These are phyloP conservation scores for Strigomonas galati DNA, from an alignment of 208 protist genomes.

Conservation along the genomic window DNA sequence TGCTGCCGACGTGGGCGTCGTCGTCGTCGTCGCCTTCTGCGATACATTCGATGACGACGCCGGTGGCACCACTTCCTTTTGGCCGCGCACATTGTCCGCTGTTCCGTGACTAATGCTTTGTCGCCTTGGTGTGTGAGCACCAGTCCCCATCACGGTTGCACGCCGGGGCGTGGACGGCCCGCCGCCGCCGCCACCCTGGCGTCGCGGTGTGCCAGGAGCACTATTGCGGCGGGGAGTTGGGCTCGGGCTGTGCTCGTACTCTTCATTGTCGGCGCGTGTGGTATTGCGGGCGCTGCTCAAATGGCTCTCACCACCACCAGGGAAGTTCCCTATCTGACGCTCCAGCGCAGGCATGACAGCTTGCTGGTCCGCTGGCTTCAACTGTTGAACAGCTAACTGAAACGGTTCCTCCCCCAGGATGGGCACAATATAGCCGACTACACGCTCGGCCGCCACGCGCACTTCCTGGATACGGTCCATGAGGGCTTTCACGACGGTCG, in stretches of 20 bases:
- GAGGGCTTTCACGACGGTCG: constrained; percentile 49
- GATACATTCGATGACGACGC: background rate
- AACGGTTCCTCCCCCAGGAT: constrained; percentile 66
- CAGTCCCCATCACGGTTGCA: background rate
- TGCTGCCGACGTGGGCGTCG: constrained; percentile 7
- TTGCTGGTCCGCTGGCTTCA: constrained; percentile 83
- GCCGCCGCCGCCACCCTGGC: background rate
- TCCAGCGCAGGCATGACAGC: constrained; percentile 64
- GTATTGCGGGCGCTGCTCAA: background rate
- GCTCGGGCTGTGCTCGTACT: background rate
- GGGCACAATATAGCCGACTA: constrained; percentile 61
- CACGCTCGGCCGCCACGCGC: constrained; percentile 65
- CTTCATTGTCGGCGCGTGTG: background rate
- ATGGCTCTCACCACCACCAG: background rate
- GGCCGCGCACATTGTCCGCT: background rate
- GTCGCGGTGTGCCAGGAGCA: background rate
- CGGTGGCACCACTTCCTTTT: background rate
- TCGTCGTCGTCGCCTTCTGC: background rate
- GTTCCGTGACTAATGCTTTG: background rate
- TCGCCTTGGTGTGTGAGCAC: background rate
- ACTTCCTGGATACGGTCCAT: constrained; percentile 87
- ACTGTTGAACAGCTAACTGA: constrained; percentile 38
- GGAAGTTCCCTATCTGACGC: constrained; percentile 44
- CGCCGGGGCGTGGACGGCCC: background rate
- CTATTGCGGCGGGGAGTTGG: background rate